These are phyloP conservation scores for Balakata baccata DNA, from an alignment of 345 rosid species.

Conservation along the genomic window DNA sequence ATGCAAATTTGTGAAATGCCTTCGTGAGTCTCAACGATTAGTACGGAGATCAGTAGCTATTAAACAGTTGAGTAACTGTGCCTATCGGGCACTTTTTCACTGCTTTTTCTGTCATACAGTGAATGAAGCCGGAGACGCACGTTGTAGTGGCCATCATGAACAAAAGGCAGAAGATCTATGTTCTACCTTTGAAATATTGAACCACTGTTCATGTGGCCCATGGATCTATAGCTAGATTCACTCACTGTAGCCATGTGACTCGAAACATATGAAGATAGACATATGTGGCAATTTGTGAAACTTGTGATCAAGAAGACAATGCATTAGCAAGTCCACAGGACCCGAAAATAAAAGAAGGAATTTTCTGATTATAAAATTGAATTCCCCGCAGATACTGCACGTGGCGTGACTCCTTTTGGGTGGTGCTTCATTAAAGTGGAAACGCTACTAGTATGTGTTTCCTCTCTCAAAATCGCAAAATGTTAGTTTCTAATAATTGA, in stretches of 20 bases:
- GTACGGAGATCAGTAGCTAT: neutral
- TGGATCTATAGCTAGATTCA: neutral
- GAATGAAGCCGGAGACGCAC: neutral
- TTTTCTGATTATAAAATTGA: no score
- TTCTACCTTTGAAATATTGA: neutral
- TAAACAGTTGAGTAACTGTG: neutral
- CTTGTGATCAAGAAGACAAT: no score
- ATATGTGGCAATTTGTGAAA: no score
- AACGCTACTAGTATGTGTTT: no score
- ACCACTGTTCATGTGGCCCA: neutral
- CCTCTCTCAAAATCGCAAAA: no score
- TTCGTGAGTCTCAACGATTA: neutral
- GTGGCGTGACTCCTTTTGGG: no score
- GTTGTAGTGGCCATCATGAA: neutral
- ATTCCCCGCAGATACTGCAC: no score
- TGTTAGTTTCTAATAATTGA: no score
- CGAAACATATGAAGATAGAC: no score
- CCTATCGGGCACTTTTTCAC: neutral
- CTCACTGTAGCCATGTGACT: neutral
- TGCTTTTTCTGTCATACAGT: neutral
- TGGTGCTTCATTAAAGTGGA: no score
- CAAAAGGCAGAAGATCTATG: neutral
- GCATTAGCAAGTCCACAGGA: no score
- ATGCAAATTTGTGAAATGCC: neutral
- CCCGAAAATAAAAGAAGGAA: no score